Percentiles rank a stretch among this genome's conserved stretches.
Evolutionary conservation across 2,329 filamentous ascomycete genomes (phyloP).

Genomic region (Biscogniauxia sp.): DNA sequence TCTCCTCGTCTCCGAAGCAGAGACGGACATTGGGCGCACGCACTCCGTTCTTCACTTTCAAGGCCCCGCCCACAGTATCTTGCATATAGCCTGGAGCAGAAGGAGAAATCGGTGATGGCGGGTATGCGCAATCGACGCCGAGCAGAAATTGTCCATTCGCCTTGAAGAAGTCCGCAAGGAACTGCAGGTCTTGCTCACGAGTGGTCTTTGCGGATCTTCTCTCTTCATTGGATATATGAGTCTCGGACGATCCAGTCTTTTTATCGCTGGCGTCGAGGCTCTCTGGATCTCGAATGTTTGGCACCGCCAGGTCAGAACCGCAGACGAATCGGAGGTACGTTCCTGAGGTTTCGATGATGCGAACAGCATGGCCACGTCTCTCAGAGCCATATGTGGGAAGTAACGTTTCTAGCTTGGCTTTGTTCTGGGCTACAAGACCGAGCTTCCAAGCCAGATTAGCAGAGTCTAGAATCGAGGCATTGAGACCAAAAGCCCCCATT

Average conservation of each 20-base stretch:
- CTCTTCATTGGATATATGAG: slow-evolving; percentile 6
- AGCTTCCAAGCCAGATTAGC: slow-evolving; percentile 37
- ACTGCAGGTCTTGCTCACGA: slow-evolving; percentile 15
- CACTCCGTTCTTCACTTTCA: slow-evolving; percentile 26
- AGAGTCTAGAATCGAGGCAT: slow-evolving; percentile 36
- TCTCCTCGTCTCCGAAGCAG: slow-evolving; percentile 20
- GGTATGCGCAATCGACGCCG: slow-evolving; percentile 28
- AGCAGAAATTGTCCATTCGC: slow-evolving; percentile 28
- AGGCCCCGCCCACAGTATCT: neutral
- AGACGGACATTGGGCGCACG: slow-evolving; percentile 32
- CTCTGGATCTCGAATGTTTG: slow-evolving; percentile 5
- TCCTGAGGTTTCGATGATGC: slow-evolving; percentile 18
- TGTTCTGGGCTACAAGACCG: slow-evolving; percentile 24
- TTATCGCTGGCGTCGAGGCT: neutral
- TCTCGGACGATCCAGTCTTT: neutral
- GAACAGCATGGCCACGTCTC: slow-evolving; percentile 23
- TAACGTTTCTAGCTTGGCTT: slow-evolving; percentile 22
- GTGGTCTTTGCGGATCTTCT: slow-evolving; percentile 1
- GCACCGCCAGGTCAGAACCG: slow-evolving; percentile 18
- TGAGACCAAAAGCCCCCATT: slow-evolving; percentile 37
- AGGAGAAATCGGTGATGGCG: slow-evolving; percentile 10
- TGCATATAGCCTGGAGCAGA: neutral
- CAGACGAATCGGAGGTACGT: slow-evolving; percentile 26
- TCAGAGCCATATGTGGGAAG: slow-evolving; percentile 33
- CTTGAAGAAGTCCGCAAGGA: slow-evolving; percentile 27